A percentile compares a stretch with the other conserved stretches of the same genome.
phyloP scores from a whole-genome alignment of 192 early-diverging fungal species.

The Rhizophagus clarus region DNA sequence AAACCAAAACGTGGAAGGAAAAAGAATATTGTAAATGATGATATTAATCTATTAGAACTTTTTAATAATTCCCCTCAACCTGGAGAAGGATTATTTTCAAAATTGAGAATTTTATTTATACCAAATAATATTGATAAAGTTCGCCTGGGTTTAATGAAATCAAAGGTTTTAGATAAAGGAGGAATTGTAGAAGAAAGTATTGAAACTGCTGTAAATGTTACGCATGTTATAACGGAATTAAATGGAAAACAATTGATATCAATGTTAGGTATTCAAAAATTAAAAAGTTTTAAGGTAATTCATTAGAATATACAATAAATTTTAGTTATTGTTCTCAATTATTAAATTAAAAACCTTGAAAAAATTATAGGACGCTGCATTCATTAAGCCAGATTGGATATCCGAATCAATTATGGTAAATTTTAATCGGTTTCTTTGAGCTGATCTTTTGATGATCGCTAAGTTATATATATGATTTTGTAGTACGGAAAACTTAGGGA shows the following conservation, averaged over 20 bases:
- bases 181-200: background rate
- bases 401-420: background rate
- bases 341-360: background rate
- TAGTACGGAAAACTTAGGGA: background rate
- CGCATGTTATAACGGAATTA: background rate
- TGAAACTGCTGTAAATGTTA: background rate
- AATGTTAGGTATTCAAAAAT: background rate
- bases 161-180: background rate
- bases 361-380: background rate
- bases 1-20: conserved; percentile 1
- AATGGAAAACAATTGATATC: background rate
- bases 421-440: no score
- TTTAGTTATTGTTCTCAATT: background rate
- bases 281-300: background rate
- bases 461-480: background rate
- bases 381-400: background rate
- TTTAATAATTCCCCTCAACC: background rate
- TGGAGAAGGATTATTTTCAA: background rate
- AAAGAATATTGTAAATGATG: background rate
- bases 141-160: conserved; percentile 9
- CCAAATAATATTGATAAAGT: conserved; percentile 12
- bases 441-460: no score
- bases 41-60: background rate
- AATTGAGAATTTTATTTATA: conserved; percentile 7
- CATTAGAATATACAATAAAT: background rate